Conservation (phyloP, 2,329 filamentous ascomycete genomes). For the Alternaria rosae region DNA sequence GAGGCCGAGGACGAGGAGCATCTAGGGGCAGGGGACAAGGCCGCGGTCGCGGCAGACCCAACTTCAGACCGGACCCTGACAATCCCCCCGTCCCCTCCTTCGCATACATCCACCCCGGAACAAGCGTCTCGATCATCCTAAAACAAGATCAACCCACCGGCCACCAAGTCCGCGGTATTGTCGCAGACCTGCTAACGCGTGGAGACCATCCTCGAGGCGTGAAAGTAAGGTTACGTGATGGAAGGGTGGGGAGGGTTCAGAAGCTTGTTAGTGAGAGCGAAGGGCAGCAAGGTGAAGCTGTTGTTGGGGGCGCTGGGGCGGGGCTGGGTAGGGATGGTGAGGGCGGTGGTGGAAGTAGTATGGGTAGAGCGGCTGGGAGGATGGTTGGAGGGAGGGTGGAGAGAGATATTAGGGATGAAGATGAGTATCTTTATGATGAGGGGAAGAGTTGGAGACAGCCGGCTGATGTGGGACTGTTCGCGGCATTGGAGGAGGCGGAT, state of each 20-base stretch:
- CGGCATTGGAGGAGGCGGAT: slow-evolving; percentile 38
- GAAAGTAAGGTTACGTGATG: slow-evolving; percentile 76
- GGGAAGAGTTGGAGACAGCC: slow-evolving; percentile 5
- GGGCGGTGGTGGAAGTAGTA: slow-evolving; percentile 9
- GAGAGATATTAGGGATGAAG: slow-evolving; percentile 38
- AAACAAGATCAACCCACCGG: slow-evolving; percentile 80
- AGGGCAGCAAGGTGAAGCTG: slow-evolving; percentile 31
- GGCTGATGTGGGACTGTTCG: slow-evolving; percentile 27
- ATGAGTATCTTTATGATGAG: slow-evolving; percentile 44
- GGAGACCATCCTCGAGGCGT: slow-evolving; percentile 80
- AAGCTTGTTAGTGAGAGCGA: slow-evolving; percentile 55
- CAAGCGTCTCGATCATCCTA: slow-evolving; percentile 73
- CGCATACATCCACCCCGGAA: slow-evolving; percentile 62
- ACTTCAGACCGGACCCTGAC: slow-evolving; percentile 11
- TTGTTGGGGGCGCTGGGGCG: slow-evolving; percentile 33
- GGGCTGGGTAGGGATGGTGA: slow-evolving; percentile 39
- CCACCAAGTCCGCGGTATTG: slow-evolving; percentile 70
- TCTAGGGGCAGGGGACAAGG: slow-evolving; percentile 10
- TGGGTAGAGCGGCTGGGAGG: slow-evolving; percentile 7
- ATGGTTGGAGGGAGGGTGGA: slow-evolving; percentile 28
- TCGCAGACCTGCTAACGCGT: slow-evolving; percentile 73
- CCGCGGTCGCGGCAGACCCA: slow-evolving; percentile 9
- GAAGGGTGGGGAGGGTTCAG: slow-evolving; percentile 77
- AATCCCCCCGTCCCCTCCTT: slow-evolving; percentile 32
- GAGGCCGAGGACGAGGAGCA: slow-evolving; percentile 8